phyloP scores from a whole-genome alignment of 2,329 filamentous ascomycete species.

The Pseudogymnoascus pannorum region DNA sequence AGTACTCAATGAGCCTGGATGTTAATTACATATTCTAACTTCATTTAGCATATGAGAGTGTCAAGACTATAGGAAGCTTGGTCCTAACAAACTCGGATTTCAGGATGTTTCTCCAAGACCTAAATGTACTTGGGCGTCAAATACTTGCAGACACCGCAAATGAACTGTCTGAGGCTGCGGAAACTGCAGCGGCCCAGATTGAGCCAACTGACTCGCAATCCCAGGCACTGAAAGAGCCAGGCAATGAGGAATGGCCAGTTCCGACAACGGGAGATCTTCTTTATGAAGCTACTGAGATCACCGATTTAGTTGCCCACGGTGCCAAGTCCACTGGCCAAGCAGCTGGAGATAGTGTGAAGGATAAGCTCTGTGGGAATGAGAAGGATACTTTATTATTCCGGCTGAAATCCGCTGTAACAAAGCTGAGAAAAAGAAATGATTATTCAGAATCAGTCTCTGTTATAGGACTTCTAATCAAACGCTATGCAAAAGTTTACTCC shows the following conservation, averaged over 20 bases:
- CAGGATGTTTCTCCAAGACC: constrained; percentile 73
- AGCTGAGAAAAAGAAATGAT: constrained; percentile 67
- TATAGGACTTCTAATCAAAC: constrained; percentile 65
- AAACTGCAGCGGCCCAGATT: constrained; percentile 64
- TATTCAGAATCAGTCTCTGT: constrained; percentile 83
- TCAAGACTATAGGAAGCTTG: constrained; percentile 77
- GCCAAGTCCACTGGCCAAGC: constrained; percentile 46
- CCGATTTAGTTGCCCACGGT: constrained; percentile 30
- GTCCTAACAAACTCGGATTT: constrained; percentile 88
- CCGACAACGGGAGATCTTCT: constrained; percentile 58
- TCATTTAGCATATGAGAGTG: constrained; percentile 62
- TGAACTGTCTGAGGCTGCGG: constrained; percentile 67
- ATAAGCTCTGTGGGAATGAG: constrained; percentile 67
- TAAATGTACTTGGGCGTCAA: constrained; percentile 70
- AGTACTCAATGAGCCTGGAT: constrained; percentile 19
- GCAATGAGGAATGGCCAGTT: constrained; percentile 40
- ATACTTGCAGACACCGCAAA: constrained; percentile 83
- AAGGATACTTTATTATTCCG: constrained; percentile 65
- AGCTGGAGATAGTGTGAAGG: constrained; percentile 61
- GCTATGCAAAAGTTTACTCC: constrained; percentile 73
- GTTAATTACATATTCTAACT: background rate
- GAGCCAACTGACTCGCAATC: constrained; percentile 59
- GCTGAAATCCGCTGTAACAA: constrained; percentile 67
- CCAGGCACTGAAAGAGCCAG: constrained; percentile 44
- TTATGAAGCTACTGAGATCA: constrained; percentile 47